Base-by-base conservation (phyloP, 208 protist genomes). In the Leishmania aethiopica region DNA sequence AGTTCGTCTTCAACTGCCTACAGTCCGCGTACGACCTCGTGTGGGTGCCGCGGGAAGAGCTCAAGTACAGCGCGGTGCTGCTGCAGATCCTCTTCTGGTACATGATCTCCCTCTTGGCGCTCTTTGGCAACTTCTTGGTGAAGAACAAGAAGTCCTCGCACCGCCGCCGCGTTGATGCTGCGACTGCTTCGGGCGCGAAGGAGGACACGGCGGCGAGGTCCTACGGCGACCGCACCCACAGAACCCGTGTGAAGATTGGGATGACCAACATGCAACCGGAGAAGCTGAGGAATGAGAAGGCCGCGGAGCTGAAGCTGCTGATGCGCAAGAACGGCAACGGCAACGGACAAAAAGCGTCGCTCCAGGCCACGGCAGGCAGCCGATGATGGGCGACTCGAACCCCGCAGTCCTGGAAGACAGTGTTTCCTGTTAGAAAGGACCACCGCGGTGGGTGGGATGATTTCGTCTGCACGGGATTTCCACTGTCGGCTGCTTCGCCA, bases 61-160 rank as follows among this genome's bases (percentile, higher is more conserved):
- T 93, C 69, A 85, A 84, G 77, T 95, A 93, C 87, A 90, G 84
- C 66, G 75, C 86, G 2, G 42, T 49, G 2, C 90, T 95, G 67
- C 75, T 95, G 57, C 82, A 91, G 75, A 59, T 94, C 40, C 79
- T 96, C 19, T 91, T 96, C 75, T 90, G 86, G 87, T 96, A 96
- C 84, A 96, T 96, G 92, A 89, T 96, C 22, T 88, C 92, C 5
- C 86, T 96, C 5, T 87, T 96, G 17, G 75, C 78, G 13, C 87
- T 96, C 22, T 96, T 96, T 66, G 92, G 91, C 62, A 96, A 96
- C 82, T 96, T 94, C 66, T 72, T 96, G 49, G 47, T 84, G 60
- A 94, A 90, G 80, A 88, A 85, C 82, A 84, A 80, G n/a, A 81
- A 80, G 40, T 32, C 35, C 35, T 66, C 62, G 19, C 83, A 45